These are phyloP conservation scores for Centrapalus pauciflorus DNA, from an alignment of 129 eudicot species.

Conservation along the genomic window DNA sequence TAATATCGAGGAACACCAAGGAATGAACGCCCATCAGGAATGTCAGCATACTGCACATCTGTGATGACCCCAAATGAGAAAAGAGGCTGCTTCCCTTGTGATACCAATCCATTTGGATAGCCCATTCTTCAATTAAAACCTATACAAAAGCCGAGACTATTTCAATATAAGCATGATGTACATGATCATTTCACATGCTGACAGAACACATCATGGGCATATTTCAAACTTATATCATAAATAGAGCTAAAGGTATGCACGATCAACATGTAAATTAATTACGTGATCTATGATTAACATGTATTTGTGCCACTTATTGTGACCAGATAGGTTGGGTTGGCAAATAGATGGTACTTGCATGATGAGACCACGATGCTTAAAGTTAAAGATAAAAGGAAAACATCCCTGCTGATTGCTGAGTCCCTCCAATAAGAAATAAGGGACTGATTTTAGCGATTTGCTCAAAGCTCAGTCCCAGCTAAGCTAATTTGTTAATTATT, in stretches of 20 bases:
- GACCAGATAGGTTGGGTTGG: background rate
- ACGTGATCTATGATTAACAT: background rate
- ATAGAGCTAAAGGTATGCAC: background rate
- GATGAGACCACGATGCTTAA: background rate
- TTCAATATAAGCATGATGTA: background rate
- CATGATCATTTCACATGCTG: background rate
- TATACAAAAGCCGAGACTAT: background rate
- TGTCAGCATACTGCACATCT: slow-evolving; percentile 96
- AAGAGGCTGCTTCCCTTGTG: slow-evolving; percentile 63
- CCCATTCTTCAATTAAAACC: slow-evolving; percentile 36
- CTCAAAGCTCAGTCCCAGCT: too few relatives aligned
- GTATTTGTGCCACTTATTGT: background rate
- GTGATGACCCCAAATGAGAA: slow-evolving; percentile 91
- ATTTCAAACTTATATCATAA: background rate
- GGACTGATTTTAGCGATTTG: too few relatives aligned
- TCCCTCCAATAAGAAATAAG: too few relatives aligned
- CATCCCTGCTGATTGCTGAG: too few relatives aligned
- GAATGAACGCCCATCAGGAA: slow-evolving; percentile 85
- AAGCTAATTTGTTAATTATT: too few relatives aligned
- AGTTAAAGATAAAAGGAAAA: too few relatives aligned
- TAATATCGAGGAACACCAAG: slow-evolving; percentile 86
- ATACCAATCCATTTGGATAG: slow-evolving; percentile 39
- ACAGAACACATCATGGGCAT: background rate
- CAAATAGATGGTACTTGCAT: background rate
- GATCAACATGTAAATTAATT: background rate